These are phyloP conservation scores for Magnaporthiopsis poae DNA, from an alignment of 2,329 filamentous ascomycete species.

Conservation along the genomic window DNA sequence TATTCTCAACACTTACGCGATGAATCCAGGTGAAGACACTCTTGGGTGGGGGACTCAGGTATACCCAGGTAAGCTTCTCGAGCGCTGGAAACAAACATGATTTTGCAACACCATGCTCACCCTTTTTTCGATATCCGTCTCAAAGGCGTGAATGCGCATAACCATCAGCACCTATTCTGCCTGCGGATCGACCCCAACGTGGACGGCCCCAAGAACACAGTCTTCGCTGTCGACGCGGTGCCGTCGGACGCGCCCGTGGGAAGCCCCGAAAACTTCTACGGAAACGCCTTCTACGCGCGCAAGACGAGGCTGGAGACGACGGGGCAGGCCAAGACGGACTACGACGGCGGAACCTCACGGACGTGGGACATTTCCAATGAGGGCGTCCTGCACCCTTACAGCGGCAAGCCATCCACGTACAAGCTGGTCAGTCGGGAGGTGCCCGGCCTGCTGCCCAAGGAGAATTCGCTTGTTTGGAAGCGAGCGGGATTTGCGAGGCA, in stretches of 20 bases:
- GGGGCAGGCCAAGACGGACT: constrained; percentile 62
- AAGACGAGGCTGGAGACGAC: constrained; percentile 70
- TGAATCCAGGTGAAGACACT: constrained; percentile 71
- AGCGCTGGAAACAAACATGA: neutral
- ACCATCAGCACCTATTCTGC: constrained; percentile 93
- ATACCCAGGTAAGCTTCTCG: constrained; percentile 46
- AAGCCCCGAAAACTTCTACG: constrained; percentile 73
- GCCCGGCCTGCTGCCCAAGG: constrained; percentile 67
- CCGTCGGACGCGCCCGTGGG: constrained; percentile 65
- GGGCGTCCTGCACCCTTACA: constrained; percentile 74
- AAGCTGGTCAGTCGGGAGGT: constrained; percentile 85
- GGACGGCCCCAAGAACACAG: constrained; percentile 73
- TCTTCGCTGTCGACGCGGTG: constrained; percentile 73
- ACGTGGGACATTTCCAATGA: constrained; percentile 90
- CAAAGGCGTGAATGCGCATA: constrained; percentile 75
- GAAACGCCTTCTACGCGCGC: constrained; percentile 81
- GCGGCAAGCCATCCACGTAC: constrained; percentile 73
- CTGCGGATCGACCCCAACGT: constrained; percentile 78
- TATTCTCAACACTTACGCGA: constrained; percentile 82
- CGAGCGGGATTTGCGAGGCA: constrained; percentile 79
- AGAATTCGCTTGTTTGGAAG: constrained; percentile 77
- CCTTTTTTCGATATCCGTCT: neutral
- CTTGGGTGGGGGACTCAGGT: constrained; percentile 86
- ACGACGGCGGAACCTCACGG: constrained; percentile 65
- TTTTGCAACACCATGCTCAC: neutral